These are phyloP conservation scores for Glebionis coronaria DNA, from an alignment of 129 eudicot genomes.

Conservation along the genomic window DNA sequence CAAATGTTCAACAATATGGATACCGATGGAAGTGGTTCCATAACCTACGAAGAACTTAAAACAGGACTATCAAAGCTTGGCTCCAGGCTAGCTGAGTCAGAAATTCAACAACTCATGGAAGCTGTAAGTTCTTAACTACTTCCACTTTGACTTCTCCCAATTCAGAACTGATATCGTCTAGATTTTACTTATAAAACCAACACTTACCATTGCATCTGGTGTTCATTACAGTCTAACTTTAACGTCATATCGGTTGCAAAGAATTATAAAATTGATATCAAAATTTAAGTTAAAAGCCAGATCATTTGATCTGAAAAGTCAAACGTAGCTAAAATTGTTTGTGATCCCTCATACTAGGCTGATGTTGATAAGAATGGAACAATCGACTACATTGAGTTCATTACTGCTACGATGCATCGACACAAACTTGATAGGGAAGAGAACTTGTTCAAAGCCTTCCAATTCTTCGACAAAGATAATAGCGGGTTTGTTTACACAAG, in stretches of 20 bases:
- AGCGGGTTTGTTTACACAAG: conserved; percentile 46
- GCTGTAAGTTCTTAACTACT: conserved; percentile 56
- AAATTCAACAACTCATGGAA: conserved; percentile 77
- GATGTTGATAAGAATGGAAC: conserved; percentile 72
- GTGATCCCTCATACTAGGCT: conserved; percentile 40
- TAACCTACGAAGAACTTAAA: conserved; percentile 82
- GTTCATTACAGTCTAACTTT: not conserved
- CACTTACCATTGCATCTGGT: not conserved
- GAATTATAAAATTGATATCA: not conserved
- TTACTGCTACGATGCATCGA: conserved; percentile 87
- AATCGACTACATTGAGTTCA: conserved; percentile 72
- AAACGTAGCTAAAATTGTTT: not conserved
- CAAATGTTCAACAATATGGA: conserved; percentile 90
- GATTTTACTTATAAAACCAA: not conserved
- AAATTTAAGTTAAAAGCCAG: not conserved
- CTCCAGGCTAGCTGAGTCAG: conserved; percentile 63
- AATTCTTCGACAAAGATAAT: conserved; percentile 65
- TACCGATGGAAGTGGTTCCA: conserved; percentile 82
- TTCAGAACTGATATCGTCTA: not conserved
- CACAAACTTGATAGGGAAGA: conserved; percentile 79
- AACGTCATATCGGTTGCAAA: not conserved
- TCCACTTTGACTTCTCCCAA: conserved; percentile 8
- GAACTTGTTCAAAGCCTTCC: conserved; percentile 61
- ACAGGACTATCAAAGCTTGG: conserved; percentile 76
- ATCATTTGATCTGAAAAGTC: conserved; percentile 6